Evolutionary conservation across 352 stramenopile species (phyloP).

Genomic region (Pythium scleroteichum): DNA sequence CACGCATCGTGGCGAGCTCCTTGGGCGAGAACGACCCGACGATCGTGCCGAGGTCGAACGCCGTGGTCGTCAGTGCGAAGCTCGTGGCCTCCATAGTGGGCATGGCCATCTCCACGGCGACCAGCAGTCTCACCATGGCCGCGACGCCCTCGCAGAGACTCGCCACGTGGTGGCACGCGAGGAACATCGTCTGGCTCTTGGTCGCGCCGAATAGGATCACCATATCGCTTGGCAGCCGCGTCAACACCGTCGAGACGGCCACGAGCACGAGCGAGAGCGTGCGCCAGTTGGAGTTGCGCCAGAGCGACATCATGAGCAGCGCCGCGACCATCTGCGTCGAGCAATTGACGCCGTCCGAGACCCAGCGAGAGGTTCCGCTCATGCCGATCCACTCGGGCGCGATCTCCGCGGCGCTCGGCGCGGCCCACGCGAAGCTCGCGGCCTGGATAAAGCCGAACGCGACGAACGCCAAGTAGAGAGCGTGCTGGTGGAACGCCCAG

Average conservation of each 20-base stretch:
- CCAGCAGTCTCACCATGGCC: neutral
- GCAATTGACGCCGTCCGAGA: conserved; percentile 12
- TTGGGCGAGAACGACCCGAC: conserved; percentile 1
- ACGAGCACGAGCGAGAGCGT: conserved; percentile 10
- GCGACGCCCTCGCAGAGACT: neutral
- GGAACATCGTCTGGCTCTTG: neutral
- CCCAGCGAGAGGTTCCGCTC: neutral
- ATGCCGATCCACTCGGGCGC: conserved; percentile 3
- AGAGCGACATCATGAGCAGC: conserved; percentile 10
- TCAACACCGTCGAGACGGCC: neutral
- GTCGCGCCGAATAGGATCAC: conserved; percentile 9
- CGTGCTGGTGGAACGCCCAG: conserved; percentile 13
- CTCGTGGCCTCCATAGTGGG: conserved; percentile 18
- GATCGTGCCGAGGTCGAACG: conserved; percentile 14
- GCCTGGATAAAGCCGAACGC: conserved; percentile 25
- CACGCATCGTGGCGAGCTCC: neutral
- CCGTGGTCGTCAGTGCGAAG: conserved; percentile 3
- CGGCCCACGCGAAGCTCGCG: conserved; percentile 8
- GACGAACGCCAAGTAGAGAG: conserved; percentile 14
- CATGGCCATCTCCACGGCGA: conserved; percentile 16
- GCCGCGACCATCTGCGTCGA: conserved; percentile 12
- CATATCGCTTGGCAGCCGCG: conserved; percentile 6
- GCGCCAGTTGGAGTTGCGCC: conserved; percentile 25
- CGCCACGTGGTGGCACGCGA: conserved; percentile 8
- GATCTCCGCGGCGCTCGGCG: conserved; percentile 2